Base-by-base conservation (phyloP, 192 early-diverging fungal species). In the Podila minutissima region DNA sequence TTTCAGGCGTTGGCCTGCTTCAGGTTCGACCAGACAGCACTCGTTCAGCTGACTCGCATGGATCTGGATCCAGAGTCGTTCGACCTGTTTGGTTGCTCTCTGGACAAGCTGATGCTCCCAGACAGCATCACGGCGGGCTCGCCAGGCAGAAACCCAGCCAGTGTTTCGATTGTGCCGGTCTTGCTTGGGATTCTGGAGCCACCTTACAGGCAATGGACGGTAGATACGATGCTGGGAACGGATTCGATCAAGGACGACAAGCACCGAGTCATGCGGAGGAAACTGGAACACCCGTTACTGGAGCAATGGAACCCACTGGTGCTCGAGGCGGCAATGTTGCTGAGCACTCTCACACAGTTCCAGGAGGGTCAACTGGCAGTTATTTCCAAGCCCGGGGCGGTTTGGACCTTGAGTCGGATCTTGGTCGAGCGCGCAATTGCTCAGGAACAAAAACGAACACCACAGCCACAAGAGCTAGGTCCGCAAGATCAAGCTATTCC, bases 361-460 rank as follows among this genome's bases (percentile, higher is more conserved):
- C 24, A 17, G 15, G 71, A 69, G 26, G 72, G 77, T 24, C 77
- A 81, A 10, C 55, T 69, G 17, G 58, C 58, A 5, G 48, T 81
- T 9, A 64, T 81, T 3, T 51, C 77, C 2, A 72, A 59, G 41
- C 77, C 77, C 10, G 70, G 77, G 1, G 70, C 38, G 17, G 71
- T 73, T 11, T 81, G 77, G 77, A 81, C 67, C 13, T 17, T 81
- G n/a, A 66, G 55, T 13, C 66, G 77, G 10, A 64, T 81, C 35
- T 73, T 81, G 77, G 66, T 81, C 29, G 77, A 81, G n/a, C 70
- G 77, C 3, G 46, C 71, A 0, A 66, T 81, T 49, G 71, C 72
- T 24, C 24, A 24, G 53, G 53, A 55, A 53, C 50, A 53, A 55
- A 24, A 55, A 26, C n/a, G 8, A 55, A 26, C 2, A 7, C n/a